Evolutionary conservation across 495 filamentous ascomycete genomes (phyloP).

Genomic region (Tuber melanosporum): DNA sequence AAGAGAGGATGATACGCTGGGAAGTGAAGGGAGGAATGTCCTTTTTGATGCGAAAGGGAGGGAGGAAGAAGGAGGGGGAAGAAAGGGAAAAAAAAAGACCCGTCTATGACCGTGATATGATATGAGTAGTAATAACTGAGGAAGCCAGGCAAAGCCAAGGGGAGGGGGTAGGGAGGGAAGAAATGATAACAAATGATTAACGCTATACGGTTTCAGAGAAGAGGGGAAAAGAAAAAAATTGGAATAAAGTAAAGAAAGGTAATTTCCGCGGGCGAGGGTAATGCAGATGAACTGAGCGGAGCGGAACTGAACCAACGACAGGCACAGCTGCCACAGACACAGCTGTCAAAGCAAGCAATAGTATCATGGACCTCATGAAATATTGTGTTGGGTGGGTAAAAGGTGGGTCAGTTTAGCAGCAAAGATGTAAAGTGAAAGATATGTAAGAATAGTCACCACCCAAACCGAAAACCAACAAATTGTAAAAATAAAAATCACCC

Average conservation of each 20-base stretch:
- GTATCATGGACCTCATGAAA: neutral
- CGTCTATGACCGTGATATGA: conserved; percentile 4
- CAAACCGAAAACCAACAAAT: conserved; percentile 17
- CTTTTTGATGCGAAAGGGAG: neutral
- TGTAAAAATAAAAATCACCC: conserved; percentile 8
- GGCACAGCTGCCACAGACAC: neutral
- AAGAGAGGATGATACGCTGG: conserved; percentile 9
- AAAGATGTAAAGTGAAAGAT: neutral
- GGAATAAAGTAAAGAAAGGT: neutral
- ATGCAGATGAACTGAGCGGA: neutral
- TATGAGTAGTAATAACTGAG: neutral
- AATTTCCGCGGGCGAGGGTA: neutral
- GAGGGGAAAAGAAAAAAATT: neutral
- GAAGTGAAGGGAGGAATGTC: conserved; percentile 15
- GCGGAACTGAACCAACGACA: neutral
- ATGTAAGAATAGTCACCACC: conserved; percentile 11
- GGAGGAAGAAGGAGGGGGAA: conserved; percentile 9
- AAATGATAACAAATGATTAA: neutral
- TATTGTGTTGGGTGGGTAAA: neutral
- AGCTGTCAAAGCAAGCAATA: neutral
- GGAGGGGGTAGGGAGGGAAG: neutral
- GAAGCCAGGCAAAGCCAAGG: neutral
- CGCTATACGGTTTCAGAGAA: neutral
- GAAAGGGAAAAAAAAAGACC: conserved; percentile 5
- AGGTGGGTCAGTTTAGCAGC: neutral